Conservation (phyloP, 1,139 yeast genomes). For the Hansenula lynferdii region DNA sequence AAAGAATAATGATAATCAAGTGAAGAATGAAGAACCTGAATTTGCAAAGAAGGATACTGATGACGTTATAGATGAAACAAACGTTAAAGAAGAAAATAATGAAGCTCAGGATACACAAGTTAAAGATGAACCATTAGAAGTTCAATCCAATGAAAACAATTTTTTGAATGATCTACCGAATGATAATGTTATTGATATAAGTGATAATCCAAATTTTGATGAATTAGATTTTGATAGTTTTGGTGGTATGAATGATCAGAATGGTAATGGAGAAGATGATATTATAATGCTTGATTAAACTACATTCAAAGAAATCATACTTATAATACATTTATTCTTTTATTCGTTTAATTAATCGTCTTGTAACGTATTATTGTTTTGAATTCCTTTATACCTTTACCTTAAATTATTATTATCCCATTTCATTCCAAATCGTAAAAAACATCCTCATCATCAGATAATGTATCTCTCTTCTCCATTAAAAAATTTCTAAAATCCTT, state of each 20-base stretch:
- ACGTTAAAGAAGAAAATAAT: conserved; percentile 3
- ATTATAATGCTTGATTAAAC: conserved; percentile 9
- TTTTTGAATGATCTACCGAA: neutral
- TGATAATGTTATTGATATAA: conserved; percentile 1
- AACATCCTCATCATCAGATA: conserved; percentile 1
- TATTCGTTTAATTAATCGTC: neutral
- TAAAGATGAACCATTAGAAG: neutral
- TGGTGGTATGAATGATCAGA: conserved; percentile 10
- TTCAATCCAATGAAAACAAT: neutral
- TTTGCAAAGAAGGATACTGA: conserved; percentile 3
- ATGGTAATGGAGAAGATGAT: conserved; percentile 8
- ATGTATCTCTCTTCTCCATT: neutral
- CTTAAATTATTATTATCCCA: neutral
- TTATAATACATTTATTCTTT: neutral
- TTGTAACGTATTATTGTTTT: neutral
- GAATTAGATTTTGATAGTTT: conserved; percentile 16
- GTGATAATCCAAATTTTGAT: conserved; percentile 12
- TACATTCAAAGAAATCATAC: neutral
- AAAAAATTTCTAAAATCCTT: conserved; percentile 9
- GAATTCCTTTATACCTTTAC: neutral
- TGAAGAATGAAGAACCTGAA: neutral
- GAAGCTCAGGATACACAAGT: conserved; percentile 16
- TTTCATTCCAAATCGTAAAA: neutral
- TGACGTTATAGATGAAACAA: neutral
- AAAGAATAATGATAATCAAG: neutral